phyloP scores from a whole-genome alignment of 495 filamentous ascomycete genomes.

The Xylaria cubensis region DNA sequence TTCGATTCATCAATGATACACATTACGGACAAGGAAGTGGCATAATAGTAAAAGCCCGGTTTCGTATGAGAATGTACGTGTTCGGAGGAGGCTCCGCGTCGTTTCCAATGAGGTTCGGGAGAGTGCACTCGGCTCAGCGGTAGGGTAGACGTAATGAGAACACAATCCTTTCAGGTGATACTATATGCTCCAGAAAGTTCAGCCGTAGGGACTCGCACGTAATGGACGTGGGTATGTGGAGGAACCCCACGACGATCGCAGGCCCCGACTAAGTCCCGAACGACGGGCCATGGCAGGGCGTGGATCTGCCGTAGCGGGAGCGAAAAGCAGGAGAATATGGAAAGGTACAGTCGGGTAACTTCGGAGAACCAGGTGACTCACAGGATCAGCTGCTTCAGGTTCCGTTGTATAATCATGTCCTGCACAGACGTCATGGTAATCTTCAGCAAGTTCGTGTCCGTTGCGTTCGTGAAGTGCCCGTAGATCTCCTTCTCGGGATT shows the following conservation, averaged over 20 bases:
- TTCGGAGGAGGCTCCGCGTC: slow-evolving; percentile 26
- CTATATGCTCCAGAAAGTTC: slow-evolving; percentile 48
- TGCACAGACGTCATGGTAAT: slow-evolving; percentile 97
- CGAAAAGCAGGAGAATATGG: slow-evolving; percentile 13
- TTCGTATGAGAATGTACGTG: slow-evolving; percentile 16
- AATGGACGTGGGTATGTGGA: slow-evolving; percentile 6
- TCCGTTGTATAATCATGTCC: slow-evolving; percentile 99
- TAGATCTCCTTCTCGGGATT: slow-evolving; percentile 90
- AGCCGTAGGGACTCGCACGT: slow-evolving; percentile 35
- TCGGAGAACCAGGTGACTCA: slow-evolving; percentile 58
- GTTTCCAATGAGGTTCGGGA: slow-evolving; percentile 24
- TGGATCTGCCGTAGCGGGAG: slow-evolving; percentile 14
- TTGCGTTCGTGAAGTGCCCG: slow-evolving; percentile 92
- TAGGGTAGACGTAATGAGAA: slow-evolving; percentile 30
- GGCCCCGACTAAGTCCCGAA: slow-evolving; percentile 23
- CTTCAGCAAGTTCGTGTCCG: slow-evolving; percentile 93
- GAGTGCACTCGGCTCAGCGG: slow-evolving; percentile 22
- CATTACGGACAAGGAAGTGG: slow-evolving; percentile 27
- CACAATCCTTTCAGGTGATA: slow-evolving; percentile 35
- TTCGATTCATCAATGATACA: slow-evolving; percentile 26
- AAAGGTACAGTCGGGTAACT: slow-evolving; percentile 26
- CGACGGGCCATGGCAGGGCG: slow-evolving; percentile 25
- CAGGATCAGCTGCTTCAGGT: slow-evolving; percentile 91
- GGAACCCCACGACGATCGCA: slow-evolving; percentile 25
- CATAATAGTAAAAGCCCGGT: slow-evolving; percentile 7